phyloP scores from a whole-genome alignment of 2,329 filamentous ascomycete species.

The Calonectria montana region DNA sequence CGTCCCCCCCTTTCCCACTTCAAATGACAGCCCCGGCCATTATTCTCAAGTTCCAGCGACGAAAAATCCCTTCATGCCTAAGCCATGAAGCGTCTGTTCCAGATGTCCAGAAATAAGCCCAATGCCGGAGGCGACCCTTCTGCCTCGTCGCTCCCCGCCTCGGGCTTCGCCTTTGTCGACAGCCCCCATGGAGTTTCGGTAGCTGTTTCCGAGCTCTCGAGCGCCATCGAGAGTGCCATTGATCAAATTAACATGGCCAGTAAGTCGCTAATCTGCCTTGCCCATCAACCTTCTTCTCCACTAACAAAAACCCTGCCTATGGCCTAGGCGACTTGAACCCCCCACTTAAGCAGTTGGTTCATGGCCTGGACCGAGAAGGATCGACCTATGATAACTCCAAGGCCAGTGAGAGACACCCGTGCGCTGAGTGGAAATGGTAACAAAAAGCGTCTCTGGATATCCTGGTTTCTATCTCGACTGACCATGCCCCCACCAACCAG shows the following conservation, averaged over 20 bases:
- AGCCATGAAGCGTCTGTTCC: constrained; percentile 18
- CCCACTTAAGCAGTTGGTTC: constrained; percentile 29
- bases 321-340: constrained; percentile 22
- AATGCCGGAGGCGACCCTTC: neutral
- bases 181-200: constrained; percentile 3
- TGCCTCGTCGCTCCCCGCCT: constrained; percentile 7
- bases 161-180: constrained; percentile 22
- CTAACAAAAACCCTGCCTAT: neutral
- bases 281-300: neutral
- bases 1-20: neutral
- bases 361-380: constrained; percentile 35
- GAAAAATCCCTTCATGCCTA: neutral
- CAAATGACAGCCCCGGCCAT: neutral
- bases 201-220: constrained; percentile 13
- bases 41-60: neutral
- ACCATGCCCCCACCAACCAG: constrained; percentile 9
- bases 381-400: constrained; percentile 37
- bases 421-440: constrained; percentile 35
- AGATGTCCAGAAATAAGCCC: constrained; percentile 8
- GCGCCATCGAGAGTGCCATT: constrained; percentile 6
- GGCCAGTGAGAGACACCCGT: constrained; percentile 18
- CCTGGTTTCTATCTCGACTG: neutral
- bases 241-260: constrained; percentile 10
- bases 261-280: constrained; percentile 2
- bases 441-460: neutral